Evolutionary conservation across 768 basidiomycete genomes (phyloP).

Genomic region (Mycena galopus): DNA sequence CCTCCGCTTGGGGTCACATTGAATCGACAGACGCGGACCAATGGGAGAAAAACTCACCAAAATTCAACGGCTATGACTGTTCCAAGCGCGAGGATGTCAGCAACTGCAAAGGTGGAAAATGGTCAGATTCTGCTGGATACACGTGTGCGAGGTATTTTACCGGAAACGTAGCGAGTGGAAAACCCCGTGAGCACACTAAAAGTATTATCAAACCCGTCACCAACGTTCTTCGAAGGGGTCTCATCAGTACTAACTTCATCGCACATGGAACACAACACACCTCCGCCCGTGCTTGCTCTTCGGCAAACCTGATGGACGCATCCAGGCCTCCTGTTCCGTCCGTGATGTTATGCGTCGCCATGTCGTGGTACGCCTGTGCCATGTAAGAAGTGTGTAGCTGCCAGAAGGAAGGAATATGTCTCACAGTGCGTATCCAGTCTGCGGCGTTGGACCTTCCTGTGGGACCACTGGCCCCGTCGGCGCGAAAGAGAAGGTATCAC

Average conservation of each 20-base stretch:
- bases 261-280: background rate
- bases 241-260: background rate
- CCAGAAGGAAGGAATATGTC: background rate
- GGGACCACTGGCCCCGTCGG: background rate
- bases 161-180: background rate
- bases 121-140: background rate
- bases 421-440: background rate
- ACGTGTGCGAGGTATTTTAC: background rate
- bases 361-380: background rate
- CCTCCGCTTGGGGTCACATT: background rate
- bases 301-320: background rate
- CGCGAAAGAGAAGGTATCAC: background rate
- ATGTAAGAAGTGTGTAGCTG: background rate
- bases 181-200: background rate
- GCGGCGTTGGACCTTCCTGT: background rate
- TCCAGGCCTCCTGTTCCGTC: background rate
- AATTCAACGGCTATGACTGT: conserved; percentile 15
- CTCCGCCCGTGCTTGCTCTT: background rate
- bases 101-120: conserved; percentile 2
- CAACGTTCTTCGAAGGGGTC: background rate
- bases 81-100: conserved; percentile 17
- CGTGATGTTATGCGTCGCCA: background rate
- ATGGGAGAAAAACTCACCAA: conserved; percentile 11
- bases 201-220: background rate
- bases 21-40: background rate